These are phyloP conservation scores for Bipolaris cookei DNA, from an alignment of 2,329 filamentous ascomycete genomes.

Conservation along the genomic window DNA sequence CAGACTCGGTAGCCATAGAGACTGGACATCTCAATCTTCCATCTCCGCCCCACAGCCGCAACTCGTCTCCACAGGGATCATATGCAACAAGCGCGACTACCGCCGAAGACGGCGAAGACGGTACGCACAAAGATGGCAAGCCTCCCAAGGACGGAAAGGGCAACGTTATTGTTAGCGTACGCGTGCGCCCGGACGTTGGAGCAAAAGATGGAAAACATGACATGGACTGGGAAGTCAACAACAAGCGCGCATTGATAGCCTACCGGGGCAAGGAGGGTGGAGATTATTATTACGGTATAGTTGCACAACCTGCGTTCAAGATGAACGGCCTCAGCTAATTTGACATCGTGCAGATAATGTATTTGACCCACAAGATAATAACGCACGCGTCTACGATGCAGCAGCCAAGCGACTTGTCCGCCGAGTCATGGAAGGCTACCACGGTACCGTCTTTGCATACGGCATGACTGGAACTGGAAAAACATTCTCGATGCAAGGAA, in stretches of 20 bases:
- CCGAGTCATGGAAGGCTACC: constrained; percentile 98
- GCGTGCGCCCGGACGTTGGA: constrained; percentile 82
- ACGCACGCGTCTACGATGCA: constrained; percentile 92
- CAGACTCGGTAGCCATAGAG: constrained; percentile 75
- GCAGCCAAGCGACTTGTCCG: constrained; percentile 92
- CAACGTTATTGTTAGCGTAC: constrained; percentile 93
- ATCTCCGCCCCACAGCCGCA: constrained; percentile 86
- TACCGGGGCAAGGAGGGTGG: constrained; percentile 84
- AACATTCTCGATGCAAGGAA: constrained; percentile 99
- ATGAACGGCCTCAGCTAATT: constrained; percentile 18
- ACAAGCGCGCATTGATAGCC: constrained; percentile 78
- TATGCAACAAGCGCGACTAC: constrained; percentile 88
- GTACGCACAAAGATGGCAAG: constrained; percentile 57
- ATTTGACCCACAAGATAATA: constrained; percentile 91
- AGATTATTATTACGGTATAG: constrained; percentile 88
- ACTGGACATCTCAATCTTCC: constrained; percentile 72
- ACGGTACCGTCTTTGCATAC: constrained; percentile 97
- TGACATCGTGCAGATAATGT: constrained; percentile 76
- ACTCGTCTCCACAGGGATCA: constrained; percentile 89
- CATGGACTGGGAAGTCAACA: constrained; percentile 91
- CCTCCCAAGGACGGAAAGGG: constrained; percentile 76
- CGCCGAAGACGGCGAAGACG: constrained; percentile 79
- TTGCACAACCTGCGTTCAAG: constrained; percentile 24
- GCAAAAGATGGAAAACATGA: constrained; percentile 69
- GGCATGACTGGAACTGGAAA: constrained; percentile 99